Evolutionary conservation across 2,329 filamentous ascomycete species (phyloP).

Genomic region (Sordariomycetes sp.): DNA sequence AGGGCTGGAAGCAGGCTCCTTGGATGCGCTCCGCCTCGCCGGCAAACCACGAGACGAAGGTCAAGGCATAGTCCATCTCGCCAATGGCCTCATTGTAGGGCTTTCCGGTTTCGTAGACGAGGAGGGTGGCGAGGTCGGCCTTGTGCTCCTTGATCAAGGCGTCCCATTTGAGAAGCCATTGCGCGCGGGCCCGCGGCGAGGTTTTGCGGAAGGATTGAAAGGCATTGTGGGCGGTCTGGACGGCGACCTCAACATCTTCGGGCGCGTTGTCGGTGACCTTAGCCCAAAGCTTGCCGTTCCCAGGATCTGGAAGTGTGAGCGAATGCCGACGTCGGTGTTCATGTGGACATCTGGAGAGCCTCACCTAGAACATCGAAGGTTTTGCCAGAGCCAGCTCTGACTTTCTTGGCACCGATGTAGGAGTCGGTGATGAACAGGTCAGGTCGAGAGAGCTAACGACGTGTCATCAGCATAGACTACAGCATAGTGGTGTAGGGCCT

Average conservation of each 20-base stretch:
- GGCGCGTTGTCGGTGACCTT: conserved; percentile 36
- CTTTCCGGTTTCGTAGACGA: conserved; percentile 46
- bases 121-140: conserved; percentile 26
- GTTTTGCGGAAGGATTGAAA: conserved; percentile 27
- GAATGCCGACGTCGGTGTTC: neutral
- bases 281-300: conserved; percentile 38
- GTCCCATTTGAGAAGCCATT: conserved; percentile 28
- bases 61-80: conserved; percentile 45
- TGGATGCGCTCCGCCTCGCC: conserved; percentile 39
- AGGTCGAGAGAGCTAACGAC: conserved; percentile 6
- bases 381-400: neutral
- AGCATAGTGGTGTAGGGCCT: conserved; percentile 1
- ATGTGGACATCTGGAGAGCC: neutral
- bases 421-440: conserved; percentile 4
- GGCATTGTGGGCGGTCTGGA: conserved; percentile 23
- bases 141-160: conserved; percentile 26
- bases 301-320: conserved; percentile 30
- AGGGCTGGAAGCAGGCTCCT: conserved; percentile 50
- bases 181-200: conserved; percentile 23
- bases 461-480: too few species aligned
- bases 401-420: conserved; percentile 1
- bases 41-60: conserved; percentile 49
- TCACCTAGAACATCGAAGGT: conserved; percentile 4
- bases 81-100: conserved; percentile 42
- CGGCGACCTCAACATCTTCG: conserved; percentile 27